phyloP scores from a whole-genome alignment of 164 flowering plant genomes.

The Magnolia officinalis region DNA sequence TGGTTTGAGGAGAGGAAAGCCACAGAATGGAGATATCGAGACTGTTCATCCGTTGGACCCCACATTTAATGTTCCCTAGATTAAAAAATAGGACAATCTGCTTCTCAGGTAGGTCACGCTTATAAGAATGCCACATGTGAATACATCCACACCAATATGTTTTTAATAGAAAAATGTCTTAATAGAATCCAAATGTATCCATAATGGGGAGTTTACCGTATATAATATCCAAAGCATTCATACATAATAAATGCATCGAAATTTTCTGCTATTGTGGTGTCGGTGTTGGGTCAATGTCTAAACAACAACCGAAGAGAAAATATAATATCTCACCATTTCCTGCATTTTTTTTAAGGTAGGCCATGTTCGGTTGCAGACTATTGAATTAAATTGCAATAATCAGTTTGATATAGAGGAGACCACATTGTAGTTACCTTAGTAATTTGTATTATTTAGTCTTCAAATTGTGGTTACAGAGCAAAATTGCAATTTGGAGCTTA shows the following conservation, averaged over 20 bases:
- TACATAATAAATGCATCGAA: not conserved
- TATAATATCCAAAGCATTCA: not conserved
- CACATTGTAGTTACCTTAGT: too few relatives aligned
- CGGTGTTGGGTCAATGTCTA: too few relatives aligned
- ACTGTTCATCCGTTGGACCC: not conserved
- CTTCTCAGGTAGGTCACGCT: not conserved
- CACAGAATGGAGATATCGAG: not conserved
- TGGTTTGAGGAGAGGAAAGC: not conserved
- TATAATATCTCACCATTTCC: too few relatives aligned
- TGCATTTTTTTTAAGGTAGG: too few relatives aligned
- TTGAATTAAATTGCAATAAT: too few relatives aligned
- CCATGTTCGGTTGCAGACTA: too few relatives aligned
- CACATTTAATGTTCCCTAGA: not conserved
- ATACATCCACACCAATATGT: not conserved
- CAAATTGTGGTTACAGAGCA: too few relatives aligned
- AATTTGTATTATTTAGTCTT: too few relatives aligned
- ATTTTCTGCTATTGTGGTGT: too few relatives aligned
- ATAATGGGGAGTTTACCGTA: not conserved
- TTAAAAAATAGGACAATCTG: not conserved
- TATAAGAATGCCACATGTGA: not conserved
- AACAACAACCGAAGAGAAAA: too few relatives aligned
- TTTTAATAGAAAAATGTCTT: not conserved
- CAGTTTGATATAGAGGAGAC: too few relatives aligned
- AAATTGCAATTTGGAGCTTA: too few relatives aligned
- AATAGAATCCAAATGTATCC: not conserved